Conservation (phyloP, 2,329 filamentous ascomycete species). For the Paraphaeosphaeria sporulosa region DNA sequence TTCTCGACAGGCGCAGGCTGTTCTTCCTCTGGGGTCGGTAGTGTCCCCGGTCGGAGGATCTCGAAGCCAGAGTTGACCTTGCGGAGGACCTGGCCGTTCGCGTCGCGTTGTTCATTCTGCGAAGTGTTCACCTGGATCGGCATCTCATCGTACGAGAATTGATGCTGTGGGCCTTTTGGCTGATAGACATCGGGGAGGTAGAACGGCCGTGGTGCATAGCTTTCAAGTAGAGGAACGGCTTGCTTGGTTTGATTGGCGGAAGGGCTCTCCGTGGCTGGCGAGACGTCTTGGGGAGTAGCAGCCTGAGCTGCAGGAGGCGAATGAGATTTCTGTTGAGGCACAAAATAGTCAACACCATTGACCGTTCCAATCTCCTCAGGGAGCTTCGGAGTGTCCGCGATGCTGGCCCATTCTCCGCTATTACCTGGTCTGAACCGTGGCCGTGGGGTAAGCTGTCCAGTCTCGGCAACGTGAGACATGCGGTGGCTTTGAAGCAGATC, state of each 20-base stretch:
- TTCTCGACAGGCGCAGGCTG: slow-evolving; percentile 37
- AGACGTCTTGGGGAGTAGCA: slow-evolving; percentile 25
- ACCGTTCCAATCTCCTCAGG: slow-evolving; percentile 28
- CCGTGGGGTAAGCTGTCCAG: slow-evolving; percentile 55
- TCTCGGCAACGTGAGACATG: slow-evolving; percentile 59
- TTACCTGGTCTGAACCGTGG: slow-evolving; percentile 44
- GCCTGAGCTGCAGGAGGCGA: slow-evolving; percentile 41
- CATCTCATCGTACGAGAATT: slow-evolving; percentile 44
- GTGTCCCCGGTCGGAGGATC: slow-evolving; percentile 50
- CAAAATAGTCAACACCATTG: slow-evolving; percentile 50
- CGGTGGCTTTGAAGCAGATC: slow-evolving; percentile 56
- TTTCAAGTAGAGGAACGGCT: slow-evolving; percentile 46
- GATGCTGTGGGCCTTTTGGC: slow-evolving; percentile 46
- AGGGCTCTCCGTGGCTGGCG: slow-evolving; percentile 32
- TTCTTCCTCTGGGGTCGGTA: slow-evolving; percentile 40
- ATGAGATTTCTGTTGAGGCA: slow-evolving; percentile 45
- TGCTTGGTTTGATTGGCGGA: slow-evolving; percentile 38
- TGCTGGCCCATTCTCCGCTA: slow-evolving; percentile 49
- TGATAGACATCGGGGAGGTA: slow-evolving; percentile 47
- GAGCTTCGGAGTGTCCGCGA: slow-evolving; percentile 40
- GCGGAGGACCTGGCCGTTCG: slow-evolving; percentile 46
- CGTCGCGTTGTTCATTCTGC: slow-evolving; percentile 30
- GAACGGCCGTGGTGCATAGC: slow-evolving; percentile 44
- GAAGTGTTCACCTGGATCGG: slow-evolving; percentile 37
- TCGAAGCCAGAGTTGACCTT: slow-evolving; percentile 54